phyloP scores from a whole-genome alignment of 2,329 filamentous ascomycete species.

The Dactylellina drechsleri region DNA sequence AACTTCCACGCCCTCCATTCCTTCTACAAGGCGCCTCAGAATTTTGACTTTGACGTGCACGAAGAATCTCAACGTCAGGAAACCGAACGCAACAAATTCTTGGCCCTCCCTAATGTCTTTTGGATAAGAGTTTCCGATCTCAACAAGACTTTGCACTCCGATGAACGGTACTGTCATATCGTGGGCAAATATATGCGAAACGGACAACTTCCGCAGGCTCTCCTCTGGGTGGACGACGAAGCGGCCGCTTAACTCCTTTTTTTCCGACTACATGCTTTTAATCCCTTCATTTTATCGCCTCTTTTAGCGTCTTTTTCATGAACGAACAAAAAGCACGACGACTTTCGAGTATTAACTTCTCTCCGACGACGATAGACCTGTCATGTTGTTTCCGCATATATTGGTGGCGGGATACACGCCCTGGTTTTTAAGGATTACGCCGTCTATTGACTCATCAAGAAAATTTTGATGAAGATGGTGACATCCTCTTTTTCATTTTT shows the following conservation, averaged over 20 bases:
- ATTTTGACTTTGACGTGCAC: slow-evolving; percentile 34
- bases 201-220: slow-evolving; percentile 25
- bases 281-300: neutral
- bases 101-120: slow-evolving; percentile 33
- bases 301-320: neutral
- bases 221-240: slow-evolving; percentile 33
- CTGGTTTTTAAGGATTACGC: no score
- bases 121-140: slow-evolving; percentile 47
- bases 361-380: no score
- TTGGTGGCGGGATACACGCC: no score
- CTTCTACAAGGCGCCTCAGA: slow-evolving; percentile 27
- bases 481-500: neutral
- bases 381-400: no score
- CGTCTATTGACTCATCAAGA: no score
- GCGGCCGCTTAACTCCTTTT: neutral
- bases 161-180: slow-evolving; percentile 30
- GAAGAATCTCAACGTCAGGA: slow-evolving; percentile 34
- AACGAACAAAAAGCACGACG: no score
- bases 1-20: slow-evolving; percentile 47
- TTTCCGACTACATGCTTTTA: neutral
- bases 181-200: slow-evolving; percentile 32
- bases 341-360: no score
- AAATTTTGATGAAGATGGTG: neutral
- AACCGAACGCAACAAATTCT: slow-evolving; percentile 37
- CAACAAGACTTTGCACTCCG: slow-evolving; percentile 38